Base-by-base conservation (phyloP, 371 early-diverging fungal species). In the Syncephalis plumigaleata region DNA sequence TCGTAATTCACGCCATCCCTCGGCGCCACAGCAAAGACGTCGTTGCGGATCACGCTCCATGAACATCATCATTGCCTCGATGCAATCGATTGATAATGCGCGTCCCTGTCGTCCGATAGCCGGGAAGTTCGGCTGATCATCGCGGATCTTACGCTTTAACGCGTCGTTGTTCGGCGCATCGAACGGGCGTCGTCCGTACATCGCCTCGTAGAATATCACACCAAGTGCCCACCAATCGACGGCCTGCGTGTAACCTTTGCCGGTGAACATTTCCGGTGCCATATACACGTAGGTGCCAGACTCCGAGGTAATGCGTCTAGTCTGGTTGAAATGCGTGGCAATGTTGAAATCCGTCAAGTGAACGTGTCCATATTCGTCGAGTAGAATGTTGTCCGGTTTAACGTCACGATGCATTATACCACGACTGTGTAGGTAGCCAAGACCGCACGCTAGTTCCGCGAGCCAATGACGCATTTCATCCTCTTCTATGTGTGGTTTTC, bases 141-240 rank as follows among this genome's bases (percentile, higher is more conserved):
- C 45, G 13, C n/a, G 50, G 44, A 20, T 50, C 39, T 36, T 52
- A 48, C 37, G 20, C 25, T 42, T 18, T 20, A 22, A 23, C 21
- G 8, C 4, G 3, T 21, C 39, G 3, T 49, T 23, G 11, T 27
- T 5, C 2, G 13, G 2, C 9, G 31, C 49, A 9, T 16, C 5
- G 17, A 36, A 42, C 2, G 49, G 49, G 21, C 36, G 20, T 63
- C 63, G 68, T 47, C 61, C 57, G 54, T 77, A 77, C 13, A 77
- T 65, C 38, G 70, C 67, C 52, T 81, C 81, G 51, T 75, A 92
- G 18, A 92, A 56, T 5, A 82, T 62, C 11, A 91, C 76, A 0
- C 91, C 97, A n/a, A 91, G 51, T 9, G 82, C 70, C 97, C 97
- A 96, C 83, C 90, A 88, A 60, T 96, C 88, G 13, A 84, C 75